phyloP scores from a whole-genome alignment of 768 basidiomycete species.

The Kwoniella dendrophila region DNA sequence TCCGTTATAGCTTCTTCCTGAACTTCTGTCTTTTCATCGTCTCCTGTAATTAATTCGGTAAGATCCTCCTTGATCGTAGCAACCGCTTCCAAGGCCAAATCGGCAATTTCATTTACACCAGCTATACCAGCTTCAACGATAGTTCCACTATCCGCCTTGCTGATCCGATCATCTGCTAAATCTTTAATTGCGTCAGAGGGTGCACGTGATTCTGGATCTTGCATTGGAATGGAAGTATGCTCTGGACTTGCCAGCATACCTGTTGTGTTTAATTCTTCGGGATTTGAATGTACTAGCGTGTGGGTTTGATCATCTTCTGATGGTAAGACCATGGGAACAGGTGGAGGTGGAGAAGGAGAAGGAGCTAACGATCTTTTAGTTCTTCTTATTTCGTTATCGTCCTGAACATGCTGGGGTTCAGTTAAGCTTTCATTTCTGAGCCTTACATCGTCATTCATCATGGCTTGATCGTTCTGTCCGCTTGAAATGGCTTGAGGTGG shows the following conservation, averaged over 20 bases:
- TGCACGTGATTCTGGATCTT: not conserved
- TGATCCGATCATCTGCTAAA: not conserved
- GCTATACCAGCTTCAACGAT: not conserved
- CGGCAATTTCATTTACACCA: not conserved
- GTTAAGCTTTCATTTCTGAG: not conserved
- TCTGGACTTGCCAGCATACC: too few species aligned
- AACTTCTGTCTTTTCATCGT: not conserved
- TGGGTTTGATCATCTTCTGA: not conserved
- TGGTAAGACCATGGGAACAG: not conserved
- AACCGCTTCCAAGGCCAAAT: not conserved
- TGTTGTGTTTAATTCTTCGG: not conserved
- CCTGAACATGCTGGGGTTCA: not conserved
- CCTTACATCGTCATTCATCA: too few species aligned
- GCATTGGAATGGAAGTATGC: too few species aligned
- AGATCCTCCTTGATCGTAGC: not conserved
- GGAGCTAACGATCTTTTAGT: constrained; percentile 28
- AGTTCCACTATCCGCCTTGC: not conserved
- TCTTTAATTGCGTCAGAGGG: not conserved
- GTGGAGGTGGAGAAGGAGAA: constrained; percentile 27
- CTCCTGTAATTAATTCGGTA: not conserved
- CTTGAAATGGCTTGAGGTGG: too few species aligned
- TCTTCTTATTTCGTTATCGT: constrained; percentile 3
- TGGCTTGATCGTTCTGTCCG: too few species aligned
- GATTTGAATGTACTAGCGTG: not conserved
- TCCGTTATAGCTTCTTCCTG: not conserved